Percentiles rank a stretch among this genome's conserved stretches.
Conservation (phyloP, 2,329 filamentous ascomycete species). For the Raffaelea arxii region DNA sequence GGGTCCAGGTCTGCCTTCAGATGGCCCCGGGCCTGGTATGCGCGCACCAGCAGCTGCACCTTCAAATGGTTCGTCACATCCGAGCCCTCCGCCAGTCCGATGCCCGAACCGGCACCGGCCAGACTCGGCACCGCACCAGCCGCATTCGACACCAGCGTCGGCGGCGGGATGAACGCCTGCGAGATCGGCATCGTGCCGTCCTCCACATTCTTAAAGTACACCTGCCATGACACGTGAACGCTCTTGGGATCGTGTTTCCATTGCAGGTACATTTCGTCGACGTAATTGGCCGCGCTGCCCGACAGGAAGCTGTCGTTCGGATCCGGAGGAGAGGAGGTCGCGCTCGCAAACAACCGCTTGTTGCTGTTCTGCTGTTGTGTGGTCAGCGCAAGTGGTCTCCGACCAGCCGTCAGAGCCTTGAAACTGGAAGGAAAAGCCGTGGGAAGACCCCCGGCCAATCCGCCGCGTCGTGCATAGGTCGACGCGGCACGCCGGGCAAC, state of each 20-base stretch:
- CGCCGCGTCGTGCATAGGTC: not conserved
- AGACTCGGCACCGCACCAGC: constrained; percentile 67
- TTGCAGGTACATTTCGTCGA: constrained; percentile 98
- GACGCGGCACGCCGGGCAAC: constrained; percentile 9
- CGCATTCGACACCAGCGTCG: constrained; percentile 77
- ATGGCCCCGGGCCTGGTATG: constrained; percentile 95
- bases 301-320: constrained; percentile 94
- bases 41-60: constrained; percentile 91
- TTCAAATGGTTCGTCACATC: constrained; percentile 95
- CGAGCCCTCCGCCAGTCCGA: constrained; percentile 57
- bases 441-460: constrained; percentile 3
- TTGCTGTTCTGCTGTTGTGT: constrained; percentile 27
- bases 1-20: constrained; percentile 98
- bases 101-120: constrained; percentile 54
- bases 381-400: constrained; percentile 40
- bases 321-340: constrained; percentile 51
- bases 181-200: constrained; percentile 95
- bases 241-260: constrained; percentile 92
- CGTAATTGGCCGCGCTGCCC: constrained; percentile 95
- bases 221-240: constrained; percentile 96
- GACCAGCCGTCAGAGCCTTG: constrained; percentile 27
- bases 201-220: constrained; percentile 99
- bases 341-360: constrained; percentile 41
- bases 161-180: constrained; percentile 91
- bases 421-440: constrained; percentile 3